These are phyloP conservation scores for Leccinellum albellum DNA, from an alignment of 768 basidiomycete genomes.

Conservation along the genomic window DNA sequence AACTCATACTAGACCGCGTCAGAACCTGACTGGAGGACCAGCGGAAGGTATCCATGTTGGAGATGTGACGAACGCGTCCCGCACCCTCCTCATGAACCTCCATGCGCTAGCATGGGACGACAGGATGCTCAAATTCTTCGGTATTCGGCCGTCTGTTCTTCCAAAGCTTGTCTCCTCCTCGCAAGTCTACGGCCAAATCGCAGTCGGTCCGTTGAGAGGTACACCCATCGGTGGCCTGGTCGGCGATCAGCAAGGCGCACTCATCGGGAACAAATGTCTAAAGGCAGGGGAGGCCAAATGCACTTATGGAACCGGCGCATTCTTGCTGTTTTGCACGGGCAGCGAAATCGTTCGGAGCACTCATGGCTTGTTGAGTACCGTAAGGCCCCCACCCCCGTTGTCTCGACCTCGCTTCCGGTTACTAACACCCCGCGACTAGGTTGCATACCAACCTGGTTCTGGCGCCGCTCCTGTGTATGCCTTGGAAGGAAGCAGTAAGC, in stretches of 20 bases:
- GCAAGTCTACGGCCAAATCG: constrained; percentile 83
- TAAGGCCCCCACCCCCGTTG: constrained; percentile 32
- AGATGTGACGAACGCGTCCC: constrained; percentile 94
- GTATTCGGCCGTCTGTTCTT: constrained; percentile 68
- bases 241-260: constrained; percentile 97
- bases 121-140: constrained; percentile 83
- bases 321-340: constrained; percentile 94
- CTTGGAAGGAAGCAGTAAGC: constrained; percentile 88
- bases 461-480: constrained; percentile 82
- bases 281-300: constrained; percentile 92
- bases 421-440: constrained; percentile 36
- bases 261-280: constrained; percentile 95
- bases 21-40: constrained; percentile 84
- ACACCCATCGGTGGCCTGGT: constrained; percentile 88
- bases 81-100: constrained; percentile 88
- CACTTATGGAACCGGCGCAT: constrained; percentile 97
- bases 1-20: constrained; percentile 2
- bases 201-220: constrained; percentile 62
- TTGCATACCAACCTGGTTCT: constrained; percentile 87
- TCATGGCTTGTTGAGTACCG: constrained; percentile 88
- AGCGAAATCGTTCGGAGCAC: constrained; percentile 77
- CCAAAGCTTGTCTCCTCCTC: constrained; percentile 88
- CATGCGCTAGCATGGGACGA: constrained; percentile 79
- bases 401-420: not conserved
- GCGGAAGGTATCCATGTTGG: constrained; percentile 72